phyloP scores from a whole-genome alignment of 768 basidiomycete genomes.

The Termitomyces titanicus region DNA sequence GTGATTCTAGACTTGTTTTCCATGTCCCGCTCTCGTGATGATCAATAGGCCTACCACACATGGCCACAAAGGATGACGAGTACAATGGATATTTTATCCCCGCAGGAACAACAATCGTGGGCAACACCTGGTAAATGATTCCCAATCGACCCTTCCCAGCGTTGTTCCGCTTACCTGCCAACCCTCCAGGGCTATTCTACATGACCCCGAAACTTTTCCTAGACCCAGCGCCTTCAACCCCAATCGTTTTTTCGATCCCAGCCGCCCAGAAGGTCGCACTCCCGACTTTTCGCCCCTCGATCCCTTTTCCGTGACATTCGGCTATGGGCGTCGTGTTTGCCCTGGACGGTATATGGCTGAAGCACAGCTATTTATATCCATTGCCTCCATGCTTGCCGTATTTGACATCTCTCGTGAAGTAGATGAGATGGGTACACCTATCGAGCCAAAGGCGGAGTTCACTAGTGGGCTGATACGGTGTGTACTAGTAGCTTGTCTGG shows the following conservation, averaged over 20 bases:
- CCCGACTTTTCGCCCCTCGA: constrained; percentile 30
- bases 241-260: constrained; percentile 37
- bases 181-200: constrained; percentile 42
- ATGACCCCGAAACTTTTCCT: constrained; percentile 41
- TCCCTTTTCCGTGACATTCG: constrained; percentile 35
- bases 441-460: constrained; percentile 31
- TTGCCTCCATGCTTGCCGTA: constrained; percentile 38
- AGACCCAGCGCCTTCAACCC: constrained; percentile 48
- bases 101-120: constrained; percentile 39
- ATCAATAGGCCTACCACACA: constrained; percentile 31
- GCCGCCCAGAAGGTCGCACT: constrained; percentile 12
- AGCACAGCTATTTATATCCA: constrained; percentile 41
- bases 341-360: constrained; percentile 45
- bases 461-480: constrained; percentile 43
- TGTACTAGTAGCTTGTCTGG: constrained; percentile 5
- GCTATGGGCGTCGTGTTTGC: constrained; percentile 43
- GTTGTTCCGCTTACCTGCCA: neutral
- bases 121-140: constrained; percentile 35
- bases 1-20: constrained; percentile 10
- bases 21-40: neutral
- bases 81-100: constrained; percentile 43
- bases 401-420: constrained; percentile 37
- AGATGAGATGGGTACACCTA: constrained; percentile 30
- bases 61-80: constrained; percentile 36
- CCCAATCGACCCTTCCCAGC: neutral